These are phyloP conservation scores for Chrysosporium queenslandicum DNA, from an alignment of 2,329 filamentous ascomycete species.

Conservation along the genomic window DNA sequence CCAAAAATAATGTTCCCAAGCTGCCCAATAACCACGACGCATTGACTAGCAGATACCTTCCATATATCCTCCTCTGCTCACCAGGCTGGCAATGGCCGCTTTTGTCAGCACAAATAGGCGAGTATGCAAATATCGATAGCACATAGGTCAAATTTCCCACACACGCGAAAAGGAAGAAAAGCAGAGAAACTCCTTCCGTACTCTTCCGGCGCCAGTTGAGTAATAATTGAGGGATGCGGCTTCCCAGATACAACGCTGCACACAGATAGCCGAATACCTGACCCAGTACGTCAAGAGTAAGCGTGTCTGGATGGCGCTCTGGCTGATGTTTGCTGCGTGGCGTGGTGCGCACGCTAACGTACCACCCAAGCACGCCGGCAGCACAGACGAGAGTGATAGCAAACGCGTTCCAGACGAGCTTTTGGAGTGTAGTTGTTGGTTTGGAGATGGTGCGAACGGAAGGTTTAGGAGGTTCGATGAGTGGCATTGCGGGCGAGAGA, in stretches of 20 bases:
- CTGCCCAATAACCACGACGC: conserved; percentile 84
- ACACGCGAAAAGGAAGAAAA: conserved; percentile 96
- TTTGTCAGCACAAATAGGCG: conserved; percentile 53
- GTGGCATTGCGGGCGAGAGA: conserved; percentile 72
- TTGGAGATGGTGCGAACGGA: conserved; percentile 17
- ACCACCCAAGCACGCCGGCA: conserved; percentile 80
- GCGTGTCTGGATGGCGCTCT: conserved; percentile 34
- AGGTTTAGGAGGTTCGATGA: conserved; percentile 47
- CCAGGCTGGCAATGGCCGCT: conserved; percentile 48
- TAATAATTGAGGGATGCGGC: conserved; percentile 77
- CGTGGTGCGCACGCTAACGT: conserved; percentile 50
- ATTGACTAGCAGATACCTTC: conserved; percentile 77
- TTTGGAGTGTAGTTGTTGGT: conserved; percentile 31
- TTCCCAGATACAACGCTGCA: conserved; percentile 78
- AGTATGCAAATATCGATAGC: conserved; percentile 80
- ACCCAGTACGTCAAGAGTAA: conserved; percentile 64
- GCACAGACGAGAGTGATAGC: conserved; percentile 72
- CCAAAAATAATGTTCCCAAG: conserved; percentile 73
- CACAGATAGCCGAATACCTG: conserved; percentile 93
- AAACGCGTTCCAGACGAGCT: conserved; percentile 60
- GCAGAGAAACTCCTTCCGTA: conserved; percentile 82
- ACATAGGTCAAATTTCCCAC: conserved; percentile 92
- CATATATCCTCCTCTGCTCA: conserved; percentile 60
- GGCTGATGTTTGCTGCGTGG: conserved; percentile 17
- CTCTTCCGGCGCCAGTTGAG: conserved; percentile 88